Base-by-base conservation (phyloP, 2,329 filamentous ascomycete genomes). In the Diaporthe vaccinii region DNA sequence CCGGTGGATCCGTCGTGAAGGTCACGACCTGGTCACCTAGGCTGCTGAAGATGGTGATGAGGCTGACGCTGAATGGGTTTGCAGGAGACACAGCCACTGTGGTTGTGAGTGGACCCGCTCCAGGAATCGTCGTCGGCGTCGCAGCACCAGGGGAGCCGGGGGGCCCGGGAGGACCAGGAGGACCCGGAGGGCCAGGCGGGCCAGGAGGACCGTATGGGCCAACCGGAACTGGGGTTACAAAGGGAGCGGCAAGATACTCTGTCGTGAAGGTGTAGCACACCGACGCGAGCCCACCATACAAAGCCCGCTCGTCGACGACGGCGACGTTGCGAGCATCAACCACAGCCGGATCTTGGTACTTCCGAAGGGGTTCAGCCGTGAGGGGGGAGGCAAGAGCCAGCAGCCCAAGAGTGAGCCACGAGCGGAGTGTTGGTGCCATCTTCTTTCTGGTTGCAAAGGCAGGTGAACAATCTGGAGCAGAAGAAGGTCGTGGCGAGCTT, bases 231-330 rank as follows among this genome's bases (percentile, higher is more conserved):
- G 58, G 34, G n/a, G 57, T 62, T 22, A 51, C 41, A 22, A 39
- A 31, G 15, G 70, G 70, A 31, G 69, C 69, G 46, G 58, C 46
- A n/a, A 73, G 36, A 25, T 62, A 73, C 22, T 73, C 70, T 36
- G 70, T 73, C 12, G 70, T 73, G 34, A 53, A 73, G 15, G 70
- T 73, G 58, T 44, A 73, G 70, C 70, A 73, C 15, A 73, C 34
- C 12, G 70, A 73, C 20, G 58, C 12, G 9, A 6, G 12, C 34
- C 58, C 70, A 10, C 46, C 58, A 14, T 73, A 73, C 34, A 73
- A 31, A 5, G 36, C 70, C 44, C 57, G 70, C 57, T 62, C 44
- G 8, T 62, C 46, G 28, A 65, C 34, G 1, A 58, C 25, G 10
- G 70, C 46, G 22, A 65, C n/a, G 44, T 55, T 39, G 22, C 44